Evolutionary conservation across 2,329 filamentous ascomycete species (phyloP), one percentile per base, ranked within the genome.

Genomic region (Teratosphaeria epicoccoides): DNA sequence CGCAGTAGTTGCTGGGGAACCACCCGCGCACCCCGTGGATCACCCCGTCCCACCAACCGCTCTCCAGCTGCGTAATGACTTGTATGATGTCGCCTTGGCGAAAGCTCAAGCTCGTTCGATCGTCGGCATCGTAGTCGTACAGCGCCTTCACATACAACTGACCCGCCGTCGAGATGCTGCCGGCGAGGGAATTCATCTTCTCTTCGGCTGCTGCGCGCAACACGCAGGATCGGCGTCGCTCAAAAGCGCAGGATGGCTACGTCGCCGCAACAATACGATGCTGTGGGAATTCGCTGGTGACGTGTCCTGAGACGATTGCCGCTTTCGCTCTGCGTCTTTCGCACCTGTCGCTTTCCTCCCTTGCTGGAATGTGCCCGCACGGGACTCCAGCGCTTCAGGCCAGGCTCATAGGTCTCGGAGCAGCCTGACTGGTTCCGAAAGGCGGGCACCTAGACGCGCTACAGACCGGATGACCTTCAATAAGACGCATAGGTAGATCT

Each of bases 1-100:
- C 84, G 73, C 93, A 97, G 73, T 98, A 98, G 70, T 98, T 98
- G 76, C 91, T 97, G 33, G 93, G 93, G 69, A 98, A 98, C 93
- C 93, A 98, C 68, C 93, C 93, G 67, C 93, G 84, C 61, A 95
- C 87, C 53, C 90, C 88, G 65, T 96, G 93, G 68, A 98, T 95
- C 51, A 98, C 88, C 47, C 93, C 93, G 73, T 98, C 93, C 93
- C 93, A 98, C 93, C 93, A 98, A 52, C 93, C 93, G 64, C 90
- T 97, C 70, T 98, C 93, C 52, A 97, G 78, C 72, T 96, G 91
- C 49, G 93, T 98, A 63, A 98, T 91, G 62, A 98, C 93, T 73
- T 97, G 91, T 63, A 98, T 98, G 60, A 97, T 83, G 72, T 98
- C 93, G 65, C 93, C 93, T 69, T 95, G 87, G 63, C 88, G 88